A percentile compares a stretch with the other conserved stretches of the same genome.
Conservation (phyloP, 2,329 filamentous ascomycete species). For the Xylaria arbuscula region DNA sequence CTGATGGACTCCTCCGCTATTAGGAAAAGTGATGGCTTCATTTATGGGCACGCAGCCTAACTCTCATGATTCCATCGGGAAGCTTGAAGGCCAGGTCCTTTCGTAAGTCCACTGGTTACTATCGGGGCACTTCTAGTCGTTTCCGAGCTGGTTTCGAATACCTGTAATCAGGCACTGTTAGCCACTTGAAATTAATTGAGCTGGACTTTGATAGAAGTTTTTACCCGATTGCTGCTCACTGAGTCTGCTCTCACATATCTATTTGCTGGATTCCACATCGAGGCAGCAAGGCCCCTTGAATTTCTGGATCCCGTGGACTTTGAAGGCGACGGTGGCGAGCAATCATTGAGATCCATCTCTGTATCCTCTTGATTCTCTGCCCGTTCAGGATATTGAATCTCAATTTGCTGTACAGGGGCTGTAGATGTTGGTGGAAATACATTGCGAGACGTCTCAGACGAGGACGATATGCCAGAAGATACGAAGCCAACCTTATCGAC, state of each 20-base stretch:
- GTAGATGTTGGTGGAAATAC: background rate
- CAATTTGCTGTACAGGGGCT: background rate
- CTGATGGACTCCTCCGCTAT: background rate
- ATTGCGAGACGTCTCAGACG: background rate
- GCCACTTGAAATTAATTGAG: background rate
- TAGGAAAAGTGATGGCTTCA: background rate
- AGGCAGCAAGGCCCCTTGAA: constrained; percentile 27
- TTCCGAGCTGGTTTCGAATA: background rate
- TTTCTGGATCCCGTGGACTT: background rate
- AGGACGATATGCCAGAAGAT: background rate
- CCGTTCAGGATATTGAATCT: background rate
- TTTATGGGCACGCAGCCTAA: background rate
- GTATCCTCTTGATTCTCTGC: constrained; percentile 12
- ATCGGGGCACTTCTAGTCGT: background rate
- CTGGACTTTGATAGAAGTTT: background rate
- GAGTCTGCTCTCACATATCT: background rate
- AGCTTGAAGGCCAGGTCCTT: constrained; percentile 26
- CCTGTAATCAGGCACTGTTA: constrained; percentile 15
- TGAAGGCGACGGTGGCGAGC: background rate
- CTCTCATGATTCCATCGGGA: constrained; percentile 28
- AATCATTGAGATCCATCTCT: constrained; percentile 16
- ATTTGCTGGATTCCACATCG: constrained; percentile 35
- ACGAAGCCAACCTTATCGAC: background rate
- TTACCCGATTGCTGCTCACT: constrained; percentile 10
- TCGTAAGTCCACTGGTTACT: constrained; percentile 22